Conservation (phyloP, 768 basidiomycete species). For the Serendipita sp. region DNA sequence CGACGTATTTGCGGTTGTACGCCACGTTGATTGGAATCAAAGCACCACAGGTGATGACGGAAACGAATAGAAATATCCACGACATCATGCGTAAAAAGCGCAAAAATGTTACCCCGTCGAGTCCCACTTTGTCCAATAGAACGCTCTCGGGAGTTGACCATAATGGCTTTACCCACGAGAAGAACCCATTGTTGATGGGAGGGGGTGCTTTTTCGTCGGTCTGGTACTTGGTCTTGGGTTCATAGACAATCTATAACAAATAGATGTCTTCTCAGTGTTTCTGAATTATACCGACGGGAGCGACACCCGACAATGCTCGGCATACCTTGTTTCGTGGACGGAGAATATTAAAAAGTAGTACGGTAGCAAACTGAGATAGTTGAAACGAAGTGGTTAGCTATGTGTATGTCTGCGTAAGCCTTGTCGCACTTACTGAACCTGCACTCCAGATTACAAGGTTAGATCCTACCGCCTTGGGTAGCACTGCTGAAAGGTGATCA, state of each 20-base stretch:
- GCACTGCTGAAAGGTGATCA: slow-evolving; percentile 2
- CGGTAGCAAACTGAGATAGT: not conserved
- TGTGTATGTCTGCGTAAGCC: not conserved
- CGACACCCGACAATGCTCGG: slow-evolving; percentile 3
- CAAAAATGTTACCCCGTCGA: slow-evolving; percentile 85
- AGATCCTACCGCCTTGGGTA: slow-evolving; percentile 58
- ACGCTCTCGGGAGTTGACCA: slow-evolving; percentile 75
- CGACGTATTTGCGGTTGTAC: slow-evolving; percentile 62
- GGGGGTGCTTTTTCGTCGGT: slow-evolving; percentile 61
- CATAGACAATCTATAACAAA: slow-evolving; percentile 55
- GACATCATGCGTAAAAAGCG: slow-evolving; percentile 82
- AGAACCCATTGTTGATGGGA: slow-evolving; percentile 46
- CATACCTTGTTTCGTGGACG: slow-evolving; percentile 78
- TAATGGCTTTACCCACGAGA: slow-evolving; percentile 84
- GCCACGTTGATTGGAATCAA: slow-evolving; percentile 76
- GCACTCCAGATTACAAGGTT: slow-evolving; percentile 60
- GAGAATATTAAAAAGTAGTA: slow-evolving; percentile 65
- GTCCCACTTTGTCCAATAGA: slow-evolving; percentile 70
- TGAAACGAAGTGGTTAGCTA: not conserved
- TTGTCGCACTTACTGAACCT: slow-evolving; percentile 39
- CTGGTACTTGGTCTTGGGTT: slow-evolving; percentile 88
- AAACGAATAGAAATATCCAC: slow-evolving; percentile 48
- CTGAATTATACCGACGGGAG: not conserved
- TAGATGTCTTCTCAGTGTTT: not conserved
- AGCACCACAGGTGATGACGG: slow-evolving; percentile 45